Conservation (phyloP, 2,329 filamentous ascomycete genomes). For the Phaeomoniella chlamydospora region DNA sequence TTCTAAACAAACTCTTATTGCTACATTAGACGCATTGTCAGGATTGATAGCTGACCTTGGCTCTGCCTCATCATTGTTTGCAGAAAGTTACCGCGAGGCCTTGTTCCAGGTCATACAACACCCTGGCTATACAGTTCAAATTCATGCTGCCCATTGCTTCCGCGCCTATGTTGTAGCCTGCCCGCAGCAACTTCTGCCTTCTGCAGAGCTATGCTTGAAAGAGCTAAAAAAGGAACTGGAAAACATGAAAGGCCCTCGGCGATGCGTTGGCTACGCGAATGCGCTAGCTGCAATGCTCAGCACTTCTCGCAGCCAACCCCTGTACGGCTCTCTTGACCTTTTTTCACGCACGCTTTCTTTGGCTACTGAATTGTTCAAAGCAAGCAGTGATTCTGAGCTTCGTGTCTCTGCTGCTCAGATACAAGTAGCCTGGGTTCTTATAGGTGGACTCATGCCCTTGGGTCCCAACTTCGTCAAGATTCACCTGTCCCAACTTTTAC, state of each 20-base stretch:
- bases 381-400: constrained; percentile 78
- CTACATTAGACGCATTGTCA: constrained; percentile 62
- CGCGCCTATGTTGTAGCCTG: constrained; percentile 80
- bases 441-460: constrained; percentile 89
- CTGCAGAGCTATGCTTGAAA: constrained; percentile 92
- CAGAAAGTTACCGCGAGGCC: constrained; percentile 73
- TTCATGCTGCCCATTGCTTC: constrained; percentile 74
- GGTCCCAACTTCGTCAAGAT: constrained; percentile 99
- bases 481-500: constrained; percentile 79
- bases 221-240: constrained; percentile 77
- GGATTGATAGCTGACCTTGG: constrained; percentile 68
- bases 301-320: constrained; percentile 70
- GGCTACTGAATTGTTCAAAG: constrained; percentile 83
- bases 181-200: constrained; percentile 79
- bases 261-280: constrained; percentile 83
- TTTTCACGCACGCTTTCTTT: constrained; percentile 84
- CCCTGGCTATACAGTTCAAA: constrained; percentile 89
- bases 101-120: constrained; percentile 84
- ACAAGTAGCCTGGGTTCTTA: constrained; percentile 93
- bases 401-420: constrained; percentile 87
- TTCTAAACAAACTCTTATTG: constrained; percentile 70
- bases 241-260: constrained; percentile 57
- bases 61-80: constrained; percentile 64
- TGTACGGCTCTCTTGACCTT: constrained; percentile 91
- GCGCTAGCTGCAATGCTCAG: constrained; percentile 83